Conservation (phyloP, 495 filamentous ascomycete species). For the Aspergillus asperescens region DNA sequence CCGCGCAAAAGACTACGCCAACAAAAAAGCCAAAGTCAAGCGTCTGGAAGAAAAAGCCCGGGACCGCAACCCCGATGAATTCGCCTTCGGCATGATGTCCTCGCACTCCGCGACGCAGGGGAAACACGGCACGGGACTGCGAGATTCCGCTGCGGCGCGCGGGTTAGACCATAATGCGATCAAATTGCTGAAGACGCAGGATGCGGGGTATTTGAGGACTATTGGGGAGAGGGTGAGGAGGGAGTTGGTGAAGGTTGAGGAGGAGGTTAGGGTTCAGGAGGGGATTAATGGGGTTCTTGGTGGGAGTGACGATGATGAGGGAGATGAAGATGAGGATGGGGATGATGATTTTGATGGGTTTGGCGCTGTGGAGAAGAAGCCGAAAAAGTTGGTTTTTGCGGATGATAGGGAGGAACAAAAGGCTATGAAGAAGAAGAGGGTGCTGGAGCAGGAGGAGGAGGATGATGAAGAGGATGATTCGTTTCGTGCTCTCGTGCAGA, state of each 20-base stretch:
- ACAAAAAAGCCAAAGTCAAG: constrained; percentile 75
- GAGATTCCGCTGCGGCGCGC: constrained; percentile 32
- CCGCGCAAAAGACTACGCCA: constrained; percentile 81
- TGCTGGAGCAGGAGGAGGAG: constrained; percentile 19
- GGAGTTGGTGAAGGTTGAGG: constrained; percentile 55
- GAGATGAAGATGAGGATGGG: constrained; percentile 21
- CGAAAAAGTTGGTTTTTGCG: constrained; percentile 54
- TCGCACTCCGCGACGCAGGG: constrained; percentile 47
- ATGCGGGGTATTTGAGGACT: constrained; percentile 79
- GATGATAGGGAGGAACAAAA: constrained; percentile 48
- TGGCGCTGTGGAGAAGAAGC: constrained; percentile 19
- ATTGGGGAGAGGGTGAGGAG: constrained; percentile 54
- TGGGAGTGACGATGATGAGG: constrained; percentile 24
- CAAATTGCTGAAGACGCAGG: constrained; percentile 91
- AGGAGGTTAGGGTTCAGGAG: constrained; percentile 43
- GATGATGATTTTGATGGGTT: constrained; percentile 29
- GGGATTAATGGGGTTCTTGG: constrained; percentile 29
- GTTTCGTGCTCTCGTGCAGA: constrained; percentile 22
- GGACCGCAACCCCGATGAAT: constrained; percentile 93
- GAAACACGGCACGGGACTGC: constrained; percentile 52
- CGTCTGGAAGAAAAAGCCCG: constrained; percentile 73
- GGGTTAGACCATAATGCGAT: constrained; percentile 63
- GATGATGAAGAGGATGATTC: constrained; percentile 33
- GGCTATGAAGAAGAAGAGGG: constrained; percentile 22
- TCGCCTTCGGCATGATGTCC: constrained; percentile 86